Evolutionary conservation across 805 yeast species (phyloP).

Genomic region (Blastobotrys attinorum): DNA sequence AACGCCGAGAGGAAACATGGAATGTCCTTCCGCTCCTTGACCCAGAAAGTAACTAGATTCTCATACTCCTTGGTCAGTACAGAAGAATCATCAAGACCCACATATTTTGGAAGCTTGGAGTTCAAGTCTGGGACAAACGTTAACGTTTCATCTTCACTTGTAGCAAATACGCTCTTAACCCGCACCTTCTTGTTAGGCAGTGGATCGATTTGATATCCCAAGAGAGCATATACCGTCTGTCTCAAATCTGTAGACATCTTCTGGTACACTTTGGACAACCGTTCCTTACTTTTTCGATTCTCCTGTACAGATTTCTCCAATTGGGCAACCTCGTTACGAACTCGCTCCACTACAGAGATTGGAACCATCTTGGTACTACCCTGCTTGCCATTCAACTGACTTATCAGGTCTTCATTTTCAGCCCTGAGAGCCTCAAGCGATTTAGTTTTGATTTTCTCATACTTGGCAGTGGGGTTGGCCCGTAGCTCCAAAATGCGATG

Average conservation of each 20-base stretch:
- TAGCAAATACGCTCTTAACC: constrained; percentile 40
- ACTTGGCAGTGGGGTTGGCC: constrained; percentile 54
- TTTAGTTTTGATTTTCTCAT: constrained; percentile 52
- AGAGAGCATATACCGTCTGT: constrained; percentile 53
- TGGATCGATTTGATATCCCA: constrained; percentile 71
- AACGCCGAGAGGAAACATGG: constrained; percentile 75
- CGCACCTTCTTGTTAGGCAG: constrained; percentile 48
- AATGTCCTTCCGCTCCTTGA: constrained; percentile 56
- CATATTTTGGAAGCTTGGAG: constrained; percentile 42
- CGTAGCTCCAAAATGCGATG: constrained; percentile 51
- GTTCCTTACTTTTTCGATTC: constrained; percentile 17
- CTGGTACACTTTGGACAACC: constrained; percentile 46
- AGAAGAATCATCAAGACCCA: constrained; percentile 22
- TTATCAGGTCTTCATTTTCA: constrained; percentile 53
- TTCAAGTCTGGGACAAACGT: constrained; percentile 44
- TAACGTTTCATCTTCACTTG: constrained; percentile 38
- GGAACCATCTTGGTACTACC: constrained; percentile 40
- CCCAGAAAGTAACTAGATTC: constrained; percentile 57
- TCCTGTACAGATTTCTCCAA: constrained; percentile 22
- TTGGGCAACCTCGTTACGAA: constrained; percentile 44
- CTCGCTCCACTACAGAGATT: constrained; percentile 52
- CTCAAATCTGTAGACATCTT: constrained; percentile 66
- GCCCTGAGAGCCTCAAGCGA: constrained; percentile 42
- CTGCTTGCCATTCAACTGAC: constrained; percentile 10
- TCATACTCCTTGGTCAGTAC: constrained; percentile 35